Base-by-base conservation (phyloP, 1,284 basidiomycete genomes). In the Ustilago curta region DNA sequence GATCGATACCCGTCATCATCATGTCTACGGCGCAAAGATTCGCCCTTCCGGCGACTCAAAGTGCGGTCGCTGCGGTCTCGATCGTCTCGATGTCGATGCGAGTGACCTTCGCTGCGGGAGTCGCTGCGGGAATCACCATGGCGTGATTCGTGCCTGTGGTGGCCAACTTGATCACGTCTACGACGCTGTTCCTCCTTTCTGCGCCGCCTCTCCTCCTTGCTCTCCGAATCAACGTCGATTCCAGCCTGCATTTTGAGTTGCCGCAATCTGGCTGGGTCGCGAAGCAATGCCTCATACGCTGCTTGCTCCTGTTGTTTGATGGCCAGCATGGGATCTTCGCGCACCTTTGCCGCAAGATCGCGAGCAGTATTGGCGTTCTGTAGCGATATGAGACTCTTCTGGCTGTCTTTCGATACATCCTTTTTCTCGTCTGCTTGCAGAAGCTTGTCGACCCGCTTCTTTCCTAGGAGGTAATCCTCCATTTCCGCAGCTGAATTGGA, bases 251-350 rank as follows among this genome's bases (percentile, higher is more conserved):
- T 59, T 23, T 72, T 74, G 69, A 84, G 68, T 45, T 82, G 71
- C 0, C 80, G 91, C 49, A 97, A 86, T 37, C 94, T 91, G 21
- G 95, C 90, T 16, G 97, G 97, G 79, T 97, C 95, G 60, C 92
- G 91, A 87, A 95, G 90, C 56, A 99, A 88, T 4, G 93, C 90
- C 77, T 97, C 90, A 76, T 95, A 92, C 8, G 94, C 92, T 8
- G 93, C 91, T 84, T 97, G 94, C 86, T 99, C 96, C 83, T 98
- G 95, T 85, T 94, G 92, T 86, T 98, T 98, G 87, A 99, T 99
- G 14, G 93, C 93, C 25, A 99, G 88, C 25, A 99, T 85, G 2
- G 96, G 96, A 82, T 99, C 96, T 85, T 98, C 95, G 43, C 96
- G 91, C 70, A 99, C 91, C 87, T 99, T 99, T 27, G 93, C 87